A percentile compares a stretch with the other conserved stretches of the same genome.
phyloP scores from a whole-genome alignment of 2,329 filamentous ascomycete genomes.

The Cladophialophora carrionii region DNA sequence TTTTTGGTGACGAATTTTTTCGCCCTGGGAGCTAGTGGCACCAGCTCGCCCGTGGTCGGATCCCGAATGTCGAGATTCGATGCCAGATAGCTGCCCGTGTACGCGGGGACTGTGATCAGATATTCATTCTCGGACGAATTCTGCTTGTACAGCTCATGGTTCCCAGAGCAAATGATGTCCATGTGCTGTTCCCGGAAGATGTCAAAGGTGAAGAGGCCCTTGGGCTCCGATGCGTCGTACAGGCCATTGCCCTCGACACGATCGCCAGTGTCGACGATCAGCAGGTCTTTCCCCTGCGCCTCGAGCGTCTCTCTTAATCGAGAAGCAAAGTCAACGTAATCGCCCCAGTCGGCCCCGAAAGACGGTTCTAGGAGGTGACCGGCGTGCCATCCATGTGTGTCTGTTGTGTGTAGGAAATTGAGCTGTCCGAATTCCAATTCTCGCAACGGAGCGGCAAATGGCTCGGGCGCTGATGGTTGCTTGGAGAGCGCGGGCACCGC shows the following conservation, averaged over 20 bases:
- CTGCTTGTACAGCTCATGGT: slow-evolving; percentile 89
- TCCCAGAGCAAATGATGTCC: slow-evolving; percentile 84
- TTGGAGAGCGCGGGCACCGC: slow-evolving; percentile 50
- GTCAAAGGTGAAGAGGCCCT: slow-evolving; percentile 84
- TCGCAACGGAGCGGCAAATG: slow-evolving; percentile 78
- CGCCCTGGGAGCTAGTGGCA: slow-evolving; percentile 79
- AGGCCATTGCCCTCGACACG: slow-evolving; percentile 92
- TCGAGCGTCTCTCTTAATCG: slow-evolving; percentile 81
- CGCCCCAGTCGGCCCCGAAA: slow-evolving; percentile 95
- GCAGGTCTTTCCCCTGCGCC: slow-evolving; percentile 74
- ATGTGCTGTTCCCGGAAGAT: slow-evolving; percentile 82
- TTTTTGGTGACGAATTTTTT: slow-evolving; percentile 91
- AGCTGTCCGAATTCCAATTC: slow-evolving; percentile 88
- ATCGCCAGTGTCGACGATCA: slow-evolving; percentile 96
- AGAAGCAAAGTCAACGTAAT: slow-evolving; percentile 90
- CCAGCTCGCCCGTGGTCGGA: slow-evolving; percentile 68
- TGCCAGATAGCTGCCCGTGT: slow-evolving; percentile 77
- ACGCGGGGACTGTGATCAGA: slow-evolving; percentile 78
- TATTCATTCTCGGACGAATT: slow-evolving; percentile 79
- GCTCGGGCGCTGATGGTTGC: slow-evolving; percentile 79
- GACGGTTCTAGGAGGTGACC: slow-evolving; percentile 93
- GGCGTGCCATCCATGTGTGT: slow-evolving; percentile 90
- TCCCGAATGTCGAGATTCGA: slow-evolving; percentile 91
- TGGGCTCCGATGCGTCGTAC: slow-evolving; percentile 85
- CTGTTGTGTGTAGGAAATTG: slow-evolving; percentile 96